Evolutionary conservation across 768 basidiomycete species (phyloP).

Genomic region (Rhodocollybia butyracea): DNA sequence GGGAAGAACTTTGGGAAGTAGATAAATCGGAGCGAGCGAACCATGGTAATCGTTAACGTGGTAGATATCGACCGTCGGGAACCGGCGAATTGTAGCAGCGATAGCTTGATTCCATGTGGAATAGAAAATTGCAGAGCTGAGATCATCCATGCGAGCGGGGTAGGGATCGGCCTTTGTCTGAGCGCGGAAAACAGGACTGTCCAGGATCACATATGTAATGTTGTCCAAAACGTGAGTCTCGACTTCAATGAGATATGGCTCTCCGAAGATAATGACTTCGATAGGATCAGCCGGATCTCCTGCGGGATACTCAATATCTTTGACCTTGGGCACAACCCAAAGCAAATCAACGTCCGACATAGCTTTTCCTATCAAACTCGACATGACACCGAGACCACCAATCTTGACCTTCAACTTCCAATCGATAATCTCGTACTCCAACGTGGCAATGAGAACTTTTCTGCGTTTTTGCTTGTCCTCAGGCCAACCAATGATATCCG

Average conservation of each 20-base stretch:
- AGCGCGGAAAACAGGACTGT: slow-evolving; percentile 94
- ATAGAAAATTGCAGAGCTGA: slow-evolving; percentile 95
- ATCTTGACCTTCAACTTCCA: slow-evolving; percentile 99
- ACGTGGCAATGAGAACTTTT: slow-evolving; percentile 87
- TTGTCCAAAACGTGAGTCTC: slow-evolving; percentile 93
- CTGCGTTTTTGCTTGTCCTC: slow-evolving; percentile 90
- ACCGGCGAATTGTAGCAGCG: slow-evolving; percentile 83
- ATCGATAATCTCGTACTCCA: slow-evolving; percentile 96
- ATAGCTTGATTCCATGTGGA: slow-evolving; percentile 99
- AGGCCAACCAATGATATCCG: slow-evolving; percentile 92
- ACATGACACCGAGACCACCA: slow-evolving; percentile 97
- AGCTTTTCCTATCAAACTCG: slow-evolving; percentile 94
- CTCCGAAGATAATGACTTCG: slow-evolving; percentile 95
- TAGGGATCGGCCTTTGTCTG: slow-evolving; percentile 96
- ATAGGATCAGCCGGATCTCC: slow-evolving; percentile 93
- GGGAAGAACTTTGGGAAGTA: slow-evolving; percentile 88
- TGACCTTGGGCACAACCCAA: slow-evolving; percentile 94
- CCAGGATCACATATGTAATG: slow-evolving; percentile 92
- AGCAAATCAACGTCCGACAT: slow-evolving; percentile 96
- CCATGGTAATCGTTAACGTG: slow-evolving; percentile 97
- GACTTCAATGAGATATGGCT: slow-evolving; percentile 93
- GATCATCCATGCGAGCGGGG: slow-evolving; percentile 95
- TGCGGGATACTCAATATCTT: slow-evolving; percentile 89
- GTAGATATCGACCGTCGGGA: slow-evolving; percentile 89
- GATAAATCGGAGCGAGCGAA: slow-evolving; percentile 86